These are phyloP conservation scores for Acer campestre DNA, from an alignment of 345 rosid genomes.

Conservation along the genomic window DNA sequence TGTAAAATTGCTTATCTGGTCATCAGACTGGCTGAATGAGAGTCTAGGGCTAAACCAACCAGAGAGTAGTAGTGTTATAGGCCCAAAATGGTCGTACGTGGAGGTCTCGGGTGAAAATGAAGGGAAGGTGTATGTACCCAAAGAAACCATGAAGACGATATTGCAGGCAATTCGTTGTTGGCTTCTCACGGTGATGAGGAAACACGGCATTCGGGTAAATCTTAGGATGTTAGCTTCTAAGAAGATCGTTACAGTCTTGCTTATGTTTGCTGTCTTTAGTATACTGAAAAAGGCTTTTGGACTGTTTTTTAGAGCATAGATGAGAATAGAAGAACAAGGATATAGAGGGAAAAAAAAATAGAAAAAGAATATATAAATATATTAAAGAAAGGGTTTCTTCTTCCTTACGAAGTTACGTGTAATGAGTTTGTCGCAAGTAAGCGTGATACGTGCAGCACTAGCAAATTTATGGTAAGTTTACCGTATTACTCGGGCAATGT, in stretches of 20 bases:
- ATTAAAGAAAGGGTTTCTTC: no score
- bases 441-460: background rate
- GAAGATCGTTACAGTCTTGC: constrained; percentile 57
- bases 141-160: constrained; percentile 46
- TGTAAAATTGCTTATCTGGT: constrained; percentile 61
- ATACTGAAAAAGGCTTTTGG: constrained; percentile 45
- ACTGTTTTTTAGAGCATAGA: constrained; percentile 28
- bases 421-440: background rate
- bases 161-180: constrained; percentile 42
- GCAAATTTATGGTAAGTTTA: background rate
- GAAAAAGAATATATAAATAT: background rate
- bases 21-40: constrained; percentile 70
- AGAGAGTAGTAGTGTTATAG: constrained; percentile 26
- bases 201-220: constrained; percentile 62
- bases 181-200: constrained; percentile 66
- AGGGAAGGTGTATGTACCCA: constrained; percentile 39
- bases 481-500: no score
- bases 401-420: background rate
- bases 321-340: constrained; percentile 3
- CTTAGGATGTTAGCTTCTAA: constrained; percentile 84
- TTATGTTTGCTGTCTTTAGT: constrained; percentile 44
- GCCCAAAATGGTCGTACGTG: constrained; percentile 51
- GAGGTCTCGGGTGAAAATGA: constrained; percentile 42
- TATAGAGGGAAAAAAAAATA: background rate
- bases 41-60: constrained; percentile 58